These are phyloP conservation scores for Chenopodium suecicum DNA, from an alignment of 148 eudicot species.

Conservation along the genomic window DNA sequence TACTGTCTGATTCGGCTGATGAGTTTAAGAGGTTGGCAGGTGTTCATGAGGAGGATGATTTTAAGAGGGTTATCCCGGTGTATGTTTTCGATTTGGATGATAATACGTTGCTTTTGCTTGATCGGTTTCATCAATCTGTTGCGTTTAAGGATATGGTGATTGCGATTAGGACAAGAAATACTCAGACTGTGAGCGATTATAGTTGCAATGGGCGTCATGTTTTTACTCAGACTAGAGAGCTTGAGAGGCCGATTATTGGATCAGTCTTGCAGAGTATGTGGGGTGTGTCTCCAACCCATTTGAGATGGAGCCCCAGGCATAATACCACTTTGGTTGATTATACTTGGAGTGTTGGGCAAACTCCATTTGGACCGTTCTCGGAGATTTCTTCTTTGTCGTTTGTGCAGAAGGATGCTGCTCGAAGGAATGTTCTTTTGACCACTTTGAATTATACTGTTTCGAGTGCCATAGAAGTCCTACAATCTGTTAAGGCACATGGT, in stretches of 20 bases:
- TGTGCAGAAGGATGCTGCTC: constrained; percentile 96
- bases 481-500: constrained; percentile 77
- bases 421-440: constrained; percentile 73
- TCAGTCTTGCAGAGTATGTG: constrained; percentile 97
- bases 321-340: constrained; percentile 81
- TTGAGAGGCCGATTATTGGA: constrained; percentile 90
- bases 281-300: constrained; percentile 97
- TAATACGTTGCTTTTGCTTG: constrained; percentile 64
- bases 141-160: constrained; percentile 96
- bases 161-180: constrained; percentile 78
- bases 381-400: constrained; percentile 82
- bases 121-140: constrained; percentile 93
- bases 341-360: constrained; percentile 94
- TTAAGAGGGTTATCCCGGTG: constrained; percentile 75
- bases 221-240: constrained; percentile 85
- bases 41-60: constrained; percentile 71
- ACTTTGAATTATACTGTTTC: constrained; percentile 71
- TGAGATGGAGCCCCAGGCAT: constrained; percentile 82
- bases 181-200: constrained; percentile 95
- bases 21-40: constrained; percentile 75
- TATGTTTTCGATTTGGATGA: constrained; percentile 85
- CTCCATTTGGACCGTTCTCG: constrained; percentile 97
- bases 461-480: constrained; percentile 81
- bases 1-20: constrained; percentile 53
- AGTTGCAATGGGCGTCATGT: constrained; percentile 91